Evolutionary conservation across 257 asterid genomes (phyloP).

Genomic region (Gentiana straminea): DNA sequence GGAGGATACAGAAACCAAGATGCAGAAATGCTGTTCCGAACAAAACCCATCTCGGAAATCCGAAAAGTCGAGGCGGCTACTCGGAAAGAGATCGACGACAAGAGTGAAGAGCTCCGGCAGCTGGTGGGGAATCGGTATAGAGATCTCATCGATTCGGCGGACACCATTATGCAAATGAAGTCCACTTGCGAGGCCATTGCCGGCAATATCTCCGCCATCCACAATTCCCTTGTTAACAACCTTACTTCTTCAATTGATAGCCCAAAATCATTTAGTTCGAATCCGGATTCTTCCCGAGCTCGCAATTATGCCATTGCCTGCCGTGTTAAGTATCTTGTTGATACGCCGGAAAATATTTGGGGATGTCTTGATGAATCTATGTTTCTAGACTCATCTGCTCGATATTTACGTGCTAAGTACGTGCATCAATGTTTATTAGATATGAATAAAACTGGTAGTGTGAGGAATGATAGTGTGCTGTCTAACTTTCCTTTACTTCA

Average conservation of each 20-base stretch:
- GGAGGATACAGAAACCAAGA: constrained; percentile 60
- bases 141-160: constrained; percentile 97
- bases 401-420: constrained; percentile 83
- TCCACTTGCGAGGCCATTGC: constrained; percentile 75
- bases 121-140: constrained; percentile 89
- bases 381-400: constrained; percentile 84
- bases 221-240: constrained; percentile 44
- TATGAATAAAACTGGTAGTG: constrained; percentile 10
- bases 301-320: constrained; percentile 79
- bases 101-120: constrained; percentile 94
- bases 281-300: constrained; percentile 40
- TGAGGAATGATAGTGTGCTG: constrained; percentile 43
- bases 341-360: constrained; percentile 97
- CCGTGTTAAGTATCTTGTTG: constrained; percentile 96
- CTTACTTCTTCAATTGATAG: constrained; percentile 53
- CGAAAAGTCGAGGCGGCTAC: constrained; percentile 76
- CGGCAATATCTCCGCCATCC: constrained; percentile 61
- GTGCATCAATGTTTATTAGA: constrained; percentile 52
- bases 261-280: constrained; percentile 36
- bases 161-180: constrained; percentile 86
- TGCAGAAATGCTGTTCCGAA: constrained; percentile 81
- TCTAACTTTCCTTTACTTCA: constrained; percentile 82
- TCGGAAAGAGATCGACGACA: constrained; percentile 85
- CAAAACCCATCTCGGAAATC: constrained; percentile 84
- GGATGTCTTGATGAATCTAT: constrained; percentile 95